Evolutionary conservation across 768 basidiomycete genomes (phyloP).

Genomic region (Xerocomellus amylosporus): DNA sequence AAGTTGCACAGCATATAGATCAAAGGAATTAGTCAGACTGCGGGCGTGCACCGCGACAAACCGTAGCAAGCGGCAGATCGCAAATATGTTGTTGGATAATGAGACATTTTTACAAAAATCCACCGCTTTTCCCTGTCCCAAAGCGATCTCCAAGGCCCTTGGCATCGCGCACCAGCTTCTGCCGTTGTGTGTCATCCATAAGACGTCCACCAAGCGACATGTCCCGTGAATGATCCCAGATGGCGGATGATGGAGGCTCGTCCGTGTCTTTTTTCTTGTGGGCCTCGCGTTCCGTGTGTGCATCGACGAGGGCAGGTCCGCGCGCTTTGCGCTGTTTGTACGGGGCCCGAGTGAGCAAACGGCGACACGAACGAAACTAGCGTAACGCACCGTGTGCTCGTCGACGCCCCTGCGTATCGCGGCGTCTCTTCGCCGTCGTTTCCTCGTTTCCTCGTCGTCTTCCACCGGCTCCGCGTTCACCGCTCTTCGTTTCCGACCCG

Average conservation of each 20-base stretch:
- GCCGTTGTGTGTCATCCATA: constrained; percentile 84
- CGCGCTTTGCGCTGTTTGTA: constrained; percentile 44
- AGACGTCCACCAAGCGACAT: constrained; percentile 85
- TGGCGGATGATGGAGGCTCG: constrained; percentile 55
- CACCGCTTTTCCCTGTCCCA: constrained; percentile 66
- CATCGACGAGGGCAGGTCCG: constrained; percentile 53
- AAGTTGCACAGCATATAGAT: neutral
- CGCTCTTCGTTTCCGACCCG: constrained; percentile 82
- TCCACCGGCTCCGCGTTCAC: constrained; percentile 47
- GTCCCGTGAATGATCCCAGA: constrained; percentile 92
- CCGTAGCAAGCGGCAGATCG: constrained; percentile 4
- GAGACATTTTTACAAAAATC: constrained; percentile 45
- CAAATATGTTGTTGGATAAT: neutral
- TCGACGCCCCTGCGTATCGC: constrained; percentile 72
- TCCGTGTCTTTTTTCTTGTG: constrained; percentile 42
- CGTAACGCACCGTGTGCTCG: constrained; percentile 64
- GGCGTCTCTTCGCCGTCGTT: constrained; percentile 62
- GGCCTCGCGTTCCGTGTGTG: constrained; percentile 42
- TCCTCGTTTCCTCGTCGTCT: constrained; percentile 39
- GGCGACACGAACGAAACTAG: neutral
- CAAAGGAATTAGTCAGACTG: neutral
- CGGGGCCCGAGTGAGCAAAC: neutral
- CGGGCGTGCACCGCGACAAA: constrained; percentile 7
- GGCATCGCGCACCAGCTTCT: constrained; percentile 76
- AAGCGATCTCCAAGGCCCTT: constrained; percentile 81